These are phyloP conservation scores for Claviceps maximensis DNA, from an alignment of 2,329 filamentous ascomycete genomes.

Conservation along the genomic window DNA sequence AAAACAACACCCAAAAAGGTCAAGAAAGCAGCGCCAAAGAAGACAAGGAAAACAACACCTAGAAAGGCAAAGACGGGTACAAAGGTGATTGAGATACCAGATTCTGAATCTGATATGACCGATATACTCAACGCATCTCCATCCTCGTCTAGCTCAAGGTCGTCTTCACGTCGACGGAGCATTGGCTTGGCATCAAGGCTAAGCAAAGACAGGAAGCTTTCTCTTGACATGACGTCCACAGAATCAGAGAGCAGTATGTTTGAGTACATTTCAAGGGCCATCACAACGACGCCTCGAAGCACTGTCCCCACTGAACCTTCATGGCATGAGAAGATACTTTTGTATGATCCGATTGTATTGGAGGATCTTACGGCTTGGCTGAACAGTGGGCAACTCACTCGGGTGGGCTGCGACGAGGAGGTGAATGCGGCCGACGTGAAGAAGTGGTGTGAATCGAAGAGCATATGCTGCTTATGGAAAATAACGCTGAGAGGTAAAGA, in stretches of 20 bases:
- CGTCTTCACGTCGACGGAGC: constrained; percentile 27
- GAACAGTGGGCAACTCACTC: constrained; percentile 54
- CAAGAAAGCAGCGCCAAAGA: neutral
- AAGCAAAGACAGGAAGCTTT: constrained; percentile 32
- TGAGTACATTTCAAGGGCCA: constrained; percentile 38
- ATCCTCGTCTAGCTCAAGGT: constrained; percentile 24
- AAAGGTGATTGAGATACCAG: constrained; percentile 33
- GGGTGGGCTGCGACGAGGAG: constrained; percentile 52
- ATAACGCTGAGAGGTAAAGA: constrained; percentile 39
- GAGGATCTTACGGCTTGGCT: constrained; percentile 79
- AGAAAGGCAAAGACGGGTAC: neutral
- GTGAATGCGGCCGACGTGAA: constrained; percentile 56
- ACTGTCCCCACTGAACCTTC: constrained; percentile 40
- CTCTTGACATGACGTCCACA: constrained; percentile 24
- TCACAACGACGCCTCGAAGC: constrained; percentile 36
- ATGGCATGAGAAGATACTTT: constrained; percentile 86
- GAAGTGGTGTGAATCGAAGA: constrained; percentile 79
- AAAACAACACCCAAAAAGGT: too few species aligned
- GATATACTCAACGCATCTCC: constrained; percentile 18
- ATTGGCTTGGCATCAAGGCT: constrained; percentile 30
- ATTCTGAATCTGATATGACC: constrained; percentile 32
- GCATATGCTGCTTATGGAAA: constrained; percentile 71
- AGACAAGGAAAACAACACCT: constrained; percentile 3
- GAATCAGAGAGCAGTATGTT: constrained; percentile 34
- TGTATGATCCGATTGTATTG: constrained; percentile 82